These are phyloP conservation scores for Trichophyton rubrum DNA, from an alignment of 2,329 filamentous ascomycete genomes.

Conservation along the genomic window DNA sequence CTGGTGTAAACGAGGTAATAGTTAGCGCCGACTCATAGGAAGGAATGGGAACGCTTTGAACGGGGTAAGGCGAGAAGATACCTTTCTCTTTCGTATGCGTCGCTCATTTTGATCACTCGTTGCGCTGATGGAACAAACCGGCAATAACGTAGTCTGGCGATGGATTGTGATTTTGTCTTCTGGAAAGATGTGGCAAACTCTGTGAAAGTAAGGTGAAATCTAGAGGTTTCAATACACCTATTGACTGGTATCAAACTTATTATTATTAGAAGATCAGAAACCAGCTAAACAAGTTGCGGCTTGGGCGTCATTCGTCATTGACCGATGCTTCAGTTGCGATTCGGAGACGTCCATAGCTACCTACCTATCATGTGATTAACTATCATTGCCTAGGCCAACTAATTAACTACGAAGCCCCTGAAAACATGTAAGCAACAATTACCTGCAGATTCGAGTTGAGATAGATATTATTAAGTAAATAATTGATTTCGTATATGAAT, in stretches of 20 bases:
- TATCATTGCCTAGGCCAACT: not conserved
- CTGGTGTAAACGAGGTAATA: not conserved
- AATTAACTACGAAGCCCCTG: not conserved
- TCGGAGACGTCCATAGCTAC: no score
- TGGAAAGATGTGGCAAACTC: not conserved
- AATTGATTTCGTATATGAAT: not conserved
- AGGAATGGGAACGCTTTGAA: not conserved
- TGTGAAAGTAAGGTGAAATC: no score
- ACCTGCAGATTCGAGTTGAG: not conserved
- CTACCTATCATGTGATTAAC: constrained; percentile 1
- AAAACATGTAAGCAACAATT: not conserved
- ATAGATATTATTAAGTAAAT: not conserved
- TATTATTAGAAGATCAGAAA: no score
- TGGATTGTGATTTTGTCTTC: not conserved
- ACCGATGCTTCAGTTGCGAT: not conserved
- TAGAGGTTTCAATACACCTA: no score
- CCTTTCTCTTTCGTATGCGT: constrained; percentile 65
- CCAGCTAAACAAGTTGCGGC: no score
- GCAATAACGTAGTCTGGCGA: not conserved
- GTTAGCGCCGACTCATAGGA: not conserved
- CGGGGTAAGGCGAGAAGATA: constrained; percentile 22
- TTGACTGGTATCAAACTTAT: no score
- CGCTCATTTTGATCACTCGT: constrained; percentile 44
- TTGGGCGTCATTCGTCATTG: not conserved
- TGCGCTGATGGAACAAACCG: not conserved